A percentile compares a stretch with the other conserved stretches of the same genome.
Evolutionary conservation across 2,329 filamentous ascomycete species (phyloP).

Genomic region (Microascus cirrosus): DNA sequence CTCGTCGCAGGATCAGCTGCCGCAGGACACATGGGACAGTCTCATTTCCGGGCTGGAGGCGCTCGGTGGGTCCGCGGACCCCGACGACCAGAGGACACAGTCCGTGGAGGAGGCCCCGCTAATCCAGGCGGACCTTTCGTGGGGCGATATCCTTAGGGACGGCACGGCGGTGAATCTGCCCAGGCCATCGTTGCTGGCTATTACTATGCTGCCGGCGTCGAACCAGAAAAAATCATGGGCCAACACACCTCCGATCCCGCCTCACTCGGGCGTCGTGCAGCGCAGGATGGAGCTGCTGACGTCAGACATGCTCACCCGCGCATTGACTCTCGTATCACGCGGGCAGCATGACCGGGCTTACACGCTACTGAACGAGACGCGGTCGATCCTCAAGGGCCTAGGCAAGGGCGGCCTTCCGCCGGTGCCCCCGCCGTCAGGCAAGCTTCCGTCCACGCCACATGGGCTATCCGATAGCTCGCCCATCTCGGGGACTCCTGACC

Average conservation of each 20-base stretch:
- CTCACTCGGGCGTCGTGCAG: conserved; percentile 90
- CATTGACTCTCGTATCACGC: conserved; percentile 78
- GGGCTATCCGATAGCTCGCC: conserved; percentile 26
- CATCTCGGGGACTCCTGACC: conserved; percentile 34
- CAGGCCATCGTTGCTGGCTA: conserved; percentile 80
- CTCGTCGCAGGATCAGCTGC: conserved; percentile 68
- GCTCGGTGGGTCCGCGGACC: conserved; percentile 75
- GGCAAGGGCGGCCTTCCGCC: conserved; percentile 91
- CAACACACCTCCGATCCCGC: conserved; percentile 72
- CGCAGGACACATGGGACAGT: conserved; percentile 93
- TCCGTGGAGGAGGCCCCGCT: conserved; percentile 92
- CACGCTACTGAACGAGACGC: conserved; percentile 83
- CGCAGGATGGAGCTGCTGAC: conserved; percentile 95
- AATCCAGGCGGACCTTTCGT: conserved; percentile 87
- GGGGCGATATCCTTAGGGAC: conserved; percentile 86
- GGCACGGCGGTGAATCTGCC: conserved; percentile 77
- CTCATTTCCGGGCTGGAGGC: conserved; percentile 94
- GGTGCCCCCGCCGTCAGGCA: conserved; percentile 51
- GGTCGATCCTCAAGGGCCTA: conserved; percentile 89
- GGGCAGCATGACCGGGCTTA: conserved; percentile 91
- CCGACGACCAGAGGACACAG: conserved; percentile 69
- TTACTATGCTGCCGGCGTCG: conserved; percentile 78
- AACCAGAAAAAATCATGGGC: conserved; percentile 56
- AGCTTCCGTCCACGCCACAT: conserved; percentile 35
- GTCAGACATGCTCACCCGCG: conserved; percentile 92